Base-by-base conservation (phyloP, 1,139 yeast genomes). In the Groenewaldozyma sp. region DNA sequence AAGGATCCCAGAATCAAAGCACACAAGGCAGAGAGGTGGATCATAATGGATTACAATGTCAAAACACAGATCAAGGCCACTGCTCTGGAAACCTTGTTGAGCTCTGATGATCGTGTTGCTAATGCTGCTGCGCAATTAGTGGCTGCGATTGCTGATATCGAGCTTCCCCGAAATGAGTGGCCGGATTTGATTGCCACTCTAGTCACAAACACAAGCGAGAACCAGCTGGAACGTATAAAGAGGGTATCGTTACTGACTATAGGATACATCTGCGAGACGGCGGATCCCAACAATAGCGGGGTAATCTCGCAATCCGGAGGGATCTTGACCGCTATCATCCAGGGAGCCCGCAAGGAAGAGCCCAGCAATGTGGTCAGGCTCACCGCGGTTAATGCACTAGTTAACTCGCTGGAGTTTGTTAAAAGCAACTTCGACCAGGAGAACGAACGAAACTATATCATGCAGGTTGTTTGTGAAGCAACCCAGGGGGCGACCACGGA, bases 401-500 rank as follows among this genome's bases (percentile, higher is more conserved):
- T 83, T 38, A 84, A 83, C 63, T 87, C 97, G 24, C 73, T 91
- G 54, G 95, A 82, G 52, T 91, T 91, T 61, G 86, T 91, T 60
- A 77, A 82, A 49, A 74, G 71, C 55, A 91, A 91, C 64, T 93
- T 91, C 68, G 87, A 78, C 53, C 75, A 82, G 46, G 97, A 91
- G 58, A 94, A 94, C 45, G 98, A 91, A 68, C 76, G 98, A 58
- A 87, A 91, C 61, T 88, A 82, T 63, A 82, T 91, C 58, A 91
- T 91, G 98, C 96, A 87, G 67, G 97, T 91, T 38, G 96, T 91
- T 10, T 91, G 98, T 65, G 98, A 91, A 63, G 95, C 97, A 17
- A 88, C 98, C 16, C 96, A 91, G 62, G 83, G 94, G 22, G 74
- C 75, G 38, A 83, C 82, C 55, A 66, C 72, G 36, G 93, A 82